Evolutionary conservation across 2,329 filamentous ascomycete genomes (phyloP), one percentile per base, ranked within the genome.

Genomic region (Colletotrichum somersetense): DNA sequence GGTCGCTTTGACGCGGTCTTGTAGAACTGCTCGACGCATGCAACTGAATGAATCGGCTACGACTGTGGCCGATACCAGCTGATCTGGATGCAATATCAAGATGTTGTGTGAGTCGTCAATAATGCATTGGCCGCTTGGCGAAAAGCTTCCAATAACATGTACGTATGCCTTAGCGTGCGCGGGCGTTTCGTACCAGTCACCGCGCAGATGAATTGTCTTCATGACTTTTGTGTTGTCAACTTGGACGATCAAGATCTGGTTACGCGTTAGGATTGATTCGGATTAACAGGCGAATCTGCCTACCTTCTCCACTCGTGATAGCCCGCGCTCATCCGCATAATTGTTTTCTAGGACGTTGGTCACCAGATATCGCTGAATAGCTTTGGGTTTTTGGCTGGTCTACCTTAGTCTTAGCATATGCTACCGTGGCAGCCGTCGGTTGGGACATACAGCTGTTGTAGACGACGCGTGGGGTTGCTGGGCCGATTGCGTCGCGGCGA

Each of bases 11-110:
- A 99, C 92, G 42, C 96, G 92, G 80, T 99, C 96, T 80, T 98
- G 95, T 35, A 99, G 88, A 1, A 98, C 96, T 40, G 96, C 95
- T 74, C 96, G 92, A 23, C 96, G 92, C 79, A 93, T 91, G 79
- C 96, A 99, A 33, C 91, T 92, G 79, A 98, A 97, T 0, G 96
- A 97, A 81, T 99, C 96, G n/a, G 95, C 95, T 55, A 99, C 93
- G 6, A 97, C 94, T 0, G 96, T 98, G 3, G 96, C 93, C 2
- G 96, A 98, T 65, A 99, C 92, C 44, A 99, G 88, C 82, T 98
- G 95, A 78, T 99, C 96, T 0, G 96, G 96, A 78, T 99, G 95
- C 18, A 99, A 84, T 69, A 99, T 95, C 62, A 99, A 85, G 81
- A 98, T 92, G 77, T 95, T 94, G 62, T 92, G 87, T 3, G 88